A percentile compares a stretch with the other conserved stretches of the same genome.
These are phyloP conservation scores for Phytophthora sp. DNA, from an alignment of 352 stramenopile species.

Conservation along the genomic window DNA sequence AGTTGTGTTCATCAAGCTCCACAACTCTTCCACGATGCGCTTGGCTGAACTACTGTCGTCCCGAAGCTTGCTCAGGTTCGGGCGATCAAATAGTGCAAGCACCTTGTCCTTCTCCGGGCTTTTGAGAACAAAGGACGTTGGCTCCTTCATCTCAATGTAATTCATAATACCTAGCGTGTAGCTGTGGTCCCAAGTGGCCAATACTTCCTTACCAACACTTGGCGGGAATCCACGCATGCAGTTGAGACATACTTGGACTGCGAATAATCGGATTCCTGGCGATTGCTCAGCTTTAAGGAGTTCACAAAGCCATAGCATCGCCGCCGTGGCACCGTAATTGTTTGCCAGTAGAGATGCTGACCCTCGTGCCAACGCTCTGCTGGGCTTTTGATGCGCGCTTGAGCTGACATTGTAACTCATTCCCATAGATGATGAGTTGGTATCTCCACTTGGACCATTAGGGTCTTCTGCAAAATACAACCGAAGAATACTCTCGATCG, in stretches of 20 bases:
- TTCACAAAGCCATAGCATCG: slow-evolving; percentile 70
- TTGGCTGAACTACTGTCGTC: slow-evolving; percentile 80
- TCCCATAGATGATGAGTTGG: slow-evolving; percentile 15
- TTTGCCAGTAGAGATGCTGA: slow-evolving; percentile 42
- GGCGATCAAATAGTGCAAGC: slow-evolving; percentile 60
- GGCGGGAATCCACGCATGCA: slow-evolving; percentile 82
- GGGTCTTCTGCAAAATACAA: slow-evolving; percentile 87
- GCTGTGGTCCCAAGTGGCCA: slow-evolving; percentile 84
- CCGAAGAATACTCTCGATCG: slow-evolving; percentile 85
- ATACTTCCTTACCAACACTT: slow-evolving; percentile 68
- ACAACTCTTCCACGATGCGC: slow-evolving; percentile 68
- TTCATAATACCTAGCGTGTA: slow-evolving; percentile 80
- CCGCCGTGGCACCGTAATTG: slow-evolving; percentile 70
- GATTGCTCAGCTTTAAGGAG: slow-evolving; percentile 72
- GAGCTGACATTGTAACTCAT: slow-evolving; percentile 14
- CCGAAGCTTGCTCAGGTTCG: slow-evolving; percentile 65
- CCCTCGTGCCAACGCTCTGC: slow-evolving; percentile 9
- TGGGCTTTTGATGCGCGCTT: slow-evolving; percentile 17
- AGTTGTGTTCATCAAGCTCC: slow-evolving; percentile 76
- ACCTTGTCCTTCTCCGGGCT: slow-evolving; percentile 82
- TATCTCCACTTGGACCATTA: slow-evolving; percentile 26
- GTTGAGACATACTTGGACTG: slow-evolving; percentile 81
- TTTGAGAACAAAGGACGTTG: slow-evolving; percentile 71
- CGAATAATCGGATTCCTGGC: slow-evolving; percentile 74
- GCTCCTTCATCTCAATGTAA: slow-evolving; percentile 82